phyloP scores from a whole-genome alignment of 805 yeast genomes.

The Wickerhamomyces rabaulensis region DNA sequence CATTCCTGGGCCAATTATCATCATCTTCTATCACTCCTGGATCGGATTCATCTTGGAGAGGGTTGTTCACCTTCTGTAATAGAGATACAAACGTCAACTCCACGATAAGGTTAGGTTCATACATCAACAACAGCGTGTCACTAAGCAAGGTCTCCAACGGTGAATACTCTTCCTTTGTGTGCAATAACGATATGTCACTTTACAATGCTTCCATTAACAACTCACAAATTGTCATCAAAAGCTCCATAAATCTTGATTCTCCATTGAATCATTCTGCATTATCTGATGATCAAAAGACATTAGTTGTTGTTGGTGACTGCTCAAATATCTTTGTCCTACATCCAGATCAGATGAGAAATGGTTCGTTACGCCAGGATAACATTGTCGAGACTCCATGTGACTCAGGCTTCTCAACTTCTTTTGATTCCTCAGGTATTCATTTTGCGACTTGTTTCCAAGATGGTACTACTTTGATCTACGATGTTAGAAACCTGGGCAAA shows the following conservation, averaged over 20 bases:
- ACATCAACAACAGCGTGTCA: slow-evolving; percentile 77
- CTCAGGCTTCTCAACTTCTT: slow-evolving; percentile 79
- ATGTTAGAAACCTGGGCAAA: slow-evolving; percentile 52
- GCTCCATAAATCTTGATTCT: slow-evolving; percentile 46
- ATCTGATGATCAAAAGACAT: slow-evolving; percentile 55
- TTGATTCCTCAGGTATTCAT: slow-evolving; percentile 66
- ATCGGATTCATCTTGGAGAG: slow-evolving; percentile 43
- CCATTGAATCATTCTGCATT: slow-evolving; percentile 72
- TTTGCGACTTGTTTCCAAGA: slow-evolving; percentile 84
- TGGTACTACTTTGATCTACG: slow-evolving; percentile 75
- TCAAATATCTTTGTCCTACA: slow-evolving; percentile 52
- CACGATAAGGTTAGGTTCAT: slow-evolving; percentile 64
- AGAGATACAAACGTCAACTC: slow-evolving; percentile 41
- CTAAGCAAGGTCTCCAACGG: slow-evolving; percentile 39
- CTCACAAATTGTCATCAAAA: slow-evolving; percentile 38
- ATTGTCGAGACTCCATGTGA: slow-evolving; percentile 58
- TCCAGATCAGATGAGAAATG: slow-evolving; percentile 30
- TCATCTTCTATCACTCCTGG: slow-evolving; percentile 14
- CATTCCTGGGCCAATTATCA: slow-evolving; percentile 12
- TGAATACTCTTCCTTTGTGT: slow-evolving; percentile 55
- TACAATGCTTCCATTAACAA: slow-evolving; percentile 57
- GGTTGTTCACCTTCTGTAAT: slow-evolving; percentile 56
- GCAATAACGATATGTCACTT: slow-evolving; percentile 77
- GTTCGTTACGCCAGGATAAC: slow-evolving; percentile 24
- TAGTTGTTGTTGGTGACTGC: slow-evolving; percentile 75